Evolutionary conservation across 768 basidiomycete genomes (phyloP), one percentile per base, ranked within the genome.

Genomic region (Trametes punicea): DNA sequence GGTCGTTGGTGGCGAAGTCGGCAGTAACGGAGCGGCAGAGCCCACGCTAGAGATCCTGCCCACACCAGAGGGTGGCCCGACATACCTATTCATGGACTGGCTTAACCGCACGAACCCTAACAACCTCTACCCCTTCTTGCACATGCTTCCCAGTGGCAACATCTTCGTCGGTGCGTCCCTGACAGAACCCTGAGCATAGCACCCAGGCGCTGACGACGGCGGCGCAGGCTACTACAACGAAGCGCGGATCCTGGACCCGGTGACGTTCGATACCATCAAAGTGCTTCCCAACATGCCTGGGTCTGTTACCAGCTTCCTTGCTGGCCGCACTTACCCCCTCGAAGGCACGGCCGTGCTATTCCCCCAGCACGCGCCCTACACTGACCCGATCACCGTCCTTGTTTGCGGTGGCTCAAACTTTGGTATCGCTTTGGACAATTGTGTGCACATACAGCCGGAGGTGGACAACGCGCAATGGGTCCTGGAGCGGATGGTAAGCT

Each of bases 81-180:
- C 87, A 0, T 72, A 74, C 9, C 53, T 86, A 49, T 74, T 81
- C 46, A 76, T 90, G 49, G 84, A 86, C 56, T 90, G 81, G 74
- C 73, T 91, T 29, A 66, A 73, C 30, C 77, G 87, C 25, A 90
- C 90, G 4, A 85, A 91, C 64, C 90, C 90, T 0, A 83, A 88
- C 64, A 90, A 90, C 62, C 68, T 92, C 46, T 92, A 92, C 63
- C 89, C 90, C 0, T 91, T 88, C 75, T 70, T 91, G 30, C 69
- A 85, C 51, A 76, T 90, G 6, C 77, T 92, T 15, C 88, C 90
- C 0, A 84, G 83, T 41, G 81, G 81, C 2, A 77, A 78, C 30
- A 71, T 92, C 62, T 90, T 91, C 66, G 77, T 87, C 36, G 85
- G 88, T 87, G 46, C 47, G 51, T 55, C n/a, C 18, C n/a, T 49